These are phyloP conservation scores for Hyaloperonospora brassicae DNA, from an alignment of 352 stramenopile species.

Conservation along the genomic window DNA sequence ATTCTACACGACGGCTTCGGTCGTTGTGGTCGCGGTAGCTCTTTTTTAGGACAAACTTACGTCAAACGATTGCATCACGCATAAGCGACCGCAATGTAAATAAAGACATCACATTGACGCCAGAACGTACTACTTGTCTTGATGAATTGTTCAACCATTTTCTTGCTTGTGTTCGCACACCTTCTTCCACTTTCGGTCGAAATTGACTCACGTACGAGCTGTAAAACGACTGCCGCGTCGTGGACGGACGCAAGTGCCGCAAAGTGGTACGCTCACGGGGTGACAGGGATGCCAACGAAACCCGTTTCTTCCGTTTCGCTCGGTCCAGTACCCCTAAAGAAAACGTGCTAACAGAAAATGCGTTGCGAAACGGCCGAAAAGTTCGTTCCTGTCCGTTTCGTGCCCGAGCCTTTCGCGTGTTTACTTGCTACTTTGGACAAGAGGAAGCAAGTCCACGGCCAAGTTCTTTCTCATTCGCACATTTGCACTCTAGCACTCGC, in stretches of 20 bases:
- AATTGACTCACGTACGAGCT: neutral
- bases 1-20: constrained; percentile 13
- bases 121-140: no score
- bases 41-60: constrained; percentile 14
- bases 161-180: no score
- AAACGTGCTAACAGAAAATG: neutral
- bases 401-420: no score
- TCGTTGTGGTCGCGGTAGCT: constrained; percentile 9
- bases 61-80: constrained; percentile 5
- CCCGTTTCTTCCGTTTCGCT: neutral
- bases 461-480: constrained; percentile 22
- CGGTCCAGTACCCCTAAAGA: neutral
- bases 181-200: no score
- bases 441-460: neutral
- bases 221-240: neutral
- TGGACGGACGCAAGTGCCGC: neutral
- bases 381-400: no score
- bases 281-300: neutral
- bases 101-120: neutral
- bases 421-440: neutral
- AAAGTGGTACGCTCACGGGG: no score
- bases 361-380: constrained; percentile 13
- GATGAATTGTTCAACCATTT: no score
- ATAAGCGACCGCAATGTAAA: neutral
- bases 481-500: constrained; percentile 22